phyloP scores from a whole-genome alignment of 208 protist genomes.

The Endotrypanum monterogeii region DNA sequence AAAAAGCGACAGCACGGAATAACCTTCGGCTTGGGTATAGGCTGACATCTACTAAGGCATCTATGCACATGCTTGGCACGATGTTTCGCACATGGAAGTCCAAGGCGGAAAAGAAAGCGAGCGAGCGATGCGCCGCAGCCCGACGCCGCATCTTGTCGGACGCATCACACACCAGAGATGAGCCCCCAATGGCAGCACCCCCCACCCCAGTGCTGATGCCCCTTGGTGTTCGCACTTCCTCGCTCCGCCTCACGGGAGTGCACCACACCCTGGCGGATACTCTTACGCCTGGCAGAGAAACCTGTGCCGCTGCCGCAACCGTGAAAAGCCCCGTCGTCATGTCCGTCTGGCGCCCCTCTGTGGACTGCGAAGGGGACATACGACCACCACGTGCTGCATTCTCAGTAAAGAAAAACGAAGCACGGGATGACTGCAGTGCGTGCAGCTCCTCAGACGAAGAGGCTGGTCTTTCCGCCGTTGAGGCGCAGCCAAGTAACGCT shows the following conservation, averaged over 20 bases:
- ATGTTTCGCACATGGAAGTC: conserved; percentile 33
- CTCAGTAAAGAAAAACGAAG: background rate
- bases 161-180: conserved; percentile 6
- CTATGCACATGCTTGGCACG: background rate
- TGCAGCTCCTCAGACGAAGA: conserved; percentile 7
- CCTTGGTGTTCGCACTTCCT: background rate
- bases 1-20: background rate
- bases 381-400: background rate
- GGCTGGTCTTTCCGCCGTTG: conserved; percentile 1
- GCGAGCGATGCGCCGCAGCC: conserved; percentile 18
- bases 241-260: background rate
- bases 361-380: background rate
- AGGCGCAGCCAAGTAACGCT: background rate
- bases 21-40: conserved; percentile 1
- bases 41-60: background rate
- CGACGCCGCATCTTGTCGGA: conserved; percentile 18
- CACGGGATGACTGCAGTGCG: background rate
- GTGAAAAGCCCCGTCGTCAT: background rate
- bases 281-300: conserved; percentile 5
- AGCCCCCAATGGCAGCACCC: conserved; percentile 3
- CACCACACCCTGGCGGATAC: conserved; percentile 3
- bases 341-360: conserved; percentile 4
- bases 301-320: background rate
- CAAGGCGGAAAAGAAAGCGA: conserved; percentile 27
- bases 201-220: background rate